Base-by-base conservation (phyloP, 768 basidiomycete genomes). In the Kwoniella europaea region DNA sequence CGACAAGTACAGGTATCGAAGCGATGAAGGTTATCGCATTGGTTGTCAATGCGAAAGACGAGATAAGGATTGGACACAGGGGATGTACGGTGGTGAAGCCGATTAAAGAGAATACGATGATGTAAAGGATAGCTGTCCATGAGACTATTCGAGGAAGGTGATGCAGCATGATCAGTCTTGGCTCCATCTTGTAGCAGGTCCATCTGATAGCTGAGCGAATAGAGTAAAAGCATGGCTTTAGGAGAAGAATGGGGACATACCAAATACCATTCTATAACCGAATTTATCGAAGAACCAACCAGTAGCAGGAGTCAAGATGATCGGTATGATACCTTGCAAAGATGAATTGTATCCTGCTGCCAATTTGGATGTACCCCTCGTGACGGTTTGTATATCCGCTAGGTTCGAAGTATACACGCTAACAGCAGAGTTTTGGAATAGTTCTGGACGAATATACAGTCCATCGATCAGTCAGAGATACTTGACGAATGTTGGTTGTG, bases 301-400 rank as follows among this genome's bases (percentile, higher is more conserved):
- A 10, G 79, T 71, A 12, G 76, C n/a, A 2, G 82, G 82, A 10
- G 79, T 82, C 44, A 82, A 57, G 22, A 83, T 72, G 68, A 83
- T 82, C 1, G 82, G 81, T 20, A 83, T 79, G 54, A 83, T 67
- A 42, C 76, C 74, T 52, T 76, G 78, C 55, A 80, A 63, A 0
- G 80, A 76, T 16, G 75, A 67, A 60, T 82, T 83, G 74, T 83
- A 83, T 2, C 82, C 82, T 42, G 82, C 82, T 3, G 80, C 80
- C 12, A 81, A 71, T 22, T 65, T 75, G 2, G 77, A 78, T 1
- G 80, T 79, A n/a, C 78, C 80, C 13, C 79, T 54, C 1, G 81
- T 82, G 16, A 57, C 22, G 9, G 76, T 73, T 59, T 82, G 77
- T 69, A 82, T 77, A 50, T 83, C 82, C 16, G 82, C 79, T 15